These are phyloP conservation scores for Pulveroboletus frians DNA, from an alignment of 768 basidiomycete species.

Conservation along the genomic window DNA sequence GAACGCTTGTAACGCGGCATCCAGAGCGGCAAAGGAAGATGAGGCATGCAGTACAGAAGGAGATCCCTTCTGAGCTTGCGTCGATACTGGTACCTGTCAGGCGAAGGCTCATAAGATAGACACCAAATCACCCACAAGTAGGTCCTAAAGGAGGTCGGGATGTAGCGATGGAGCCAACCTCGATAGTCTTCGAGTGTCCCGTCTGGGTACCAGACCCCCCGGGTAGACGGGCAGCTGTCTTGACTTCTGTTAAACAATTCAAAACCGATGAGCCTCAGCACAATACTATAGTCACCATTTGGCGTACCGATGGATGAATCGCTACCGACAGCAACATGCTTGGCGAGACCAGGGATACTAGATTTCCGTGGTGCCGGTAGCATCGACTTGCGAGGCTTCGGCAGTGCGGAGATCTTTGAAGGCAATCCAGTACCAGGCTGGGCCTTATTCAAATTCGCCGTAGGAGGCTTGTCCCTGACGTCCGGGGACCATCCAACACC, in stretches of 20 bases:
- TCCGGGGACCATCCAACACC: constrained; percentile 1
- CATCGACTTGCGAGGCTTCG: constrained; percentile 9
- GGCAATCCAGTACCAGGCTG: background rate
- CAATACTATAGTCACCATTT: background rate
- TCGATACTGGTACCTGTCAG: constrained; percentile 7
- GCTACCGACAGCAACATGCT: background rate
- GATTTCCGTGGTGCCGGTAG: constrained; percentile 9
- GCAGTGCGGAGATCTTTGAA: constrained; percentile 2
- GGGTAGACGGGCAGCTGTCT: constrained; percentile 3
- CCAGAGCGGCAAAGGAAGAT: constrained; percentile 13
- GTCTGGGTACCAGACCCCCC: constrained; percentile 17
- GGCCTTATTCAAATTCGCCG: background rate
- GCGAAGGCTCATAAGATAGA: background rate
- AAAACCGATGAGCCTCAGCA: background rate
- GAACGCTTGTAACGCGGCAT: constrained; percentile 9
- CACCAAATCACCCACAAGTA: constrained; percentile 4
- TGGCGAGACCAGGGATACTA: background rate
- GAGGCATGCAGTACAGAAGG: constrained; percentile 3
- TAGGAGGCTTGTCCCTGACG: background rate
- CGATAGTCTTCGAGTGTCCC: background rate
- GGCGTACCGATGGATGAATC: constrained; percentile 2
- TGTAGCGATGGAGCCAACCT: background rate
- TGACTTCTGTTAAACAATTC: constrained; percentile 5
- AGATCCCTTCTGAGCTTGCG: background rate
- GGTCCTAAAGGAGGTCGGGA: background rate